phyloP scores from a whole-genome alignment of 192 early-diverging fungal genomes.

The Podochytrium sp. region DNA sequence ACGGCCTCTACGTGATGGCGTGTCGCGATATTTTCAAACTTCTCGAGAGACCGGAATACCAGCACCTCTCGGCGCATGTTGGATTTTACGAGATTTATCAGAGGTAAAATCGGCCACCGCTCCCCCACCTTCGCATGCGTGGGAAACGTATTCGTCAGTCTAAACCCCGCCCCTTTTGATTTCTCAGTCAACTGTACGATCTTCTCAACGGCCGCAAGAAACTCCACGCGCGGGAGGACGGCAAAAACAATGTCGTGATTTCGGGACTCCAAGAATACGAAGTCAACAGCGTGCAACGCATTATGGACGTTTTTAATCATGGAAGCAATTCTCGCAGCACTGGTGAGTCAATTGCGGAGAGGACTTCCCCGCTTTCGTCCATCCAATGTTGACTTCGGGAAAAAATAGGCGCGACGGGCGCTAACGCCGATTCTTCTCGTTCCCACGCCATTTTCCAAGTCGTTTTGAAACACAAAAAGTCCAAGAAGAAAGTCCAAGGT shows the following conservation, averaged over 20 bases:
- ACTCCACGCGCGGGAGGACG: constrained; percentile 96
- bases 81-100: constrained; percentile 98
- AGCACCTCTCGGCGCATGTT: constrained; percentile 80
- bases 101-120: constrained; percentile 32
- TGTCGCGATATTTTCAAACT: constrained; percentile 88
- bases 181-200: constrained; percentile 82
- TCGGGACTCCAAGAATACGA: constrained; percentile 86
- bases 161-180: neutral
- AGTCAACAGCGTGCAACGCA: constrained; percentile 79
- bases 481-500: constrained; percentile 68
- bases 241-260: constrained; percentile 91
- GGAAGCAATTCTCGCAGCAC: constrained; percentile 90
- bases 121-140: neutral
- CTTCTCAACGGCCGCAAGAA: constrained; percentile 87
- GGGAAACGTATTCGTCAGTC: neutral
- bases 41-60: constrained; percentile 68
- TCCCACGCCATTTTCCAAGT: constrained; percentile 98
- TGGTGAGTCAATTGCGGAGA: constrained; percentile 62
- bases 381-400: constrained; percentile 7
- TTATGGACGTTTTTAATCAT: constrained; percentile 93
- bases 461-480: constrained; percentile 72
- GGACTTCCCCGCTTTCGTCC: neutral
- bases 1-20: constrained; percentile 92
- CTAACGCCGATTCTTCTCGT: constrained; percentile 92
- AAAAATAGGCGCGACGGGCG: constrained; percentile 80